Evolutionary conservation across 306 rosid genomes (phyloP), one percentile per base, ranked within the genome.

Genomic region (Arachis stenosperma): DNA sequence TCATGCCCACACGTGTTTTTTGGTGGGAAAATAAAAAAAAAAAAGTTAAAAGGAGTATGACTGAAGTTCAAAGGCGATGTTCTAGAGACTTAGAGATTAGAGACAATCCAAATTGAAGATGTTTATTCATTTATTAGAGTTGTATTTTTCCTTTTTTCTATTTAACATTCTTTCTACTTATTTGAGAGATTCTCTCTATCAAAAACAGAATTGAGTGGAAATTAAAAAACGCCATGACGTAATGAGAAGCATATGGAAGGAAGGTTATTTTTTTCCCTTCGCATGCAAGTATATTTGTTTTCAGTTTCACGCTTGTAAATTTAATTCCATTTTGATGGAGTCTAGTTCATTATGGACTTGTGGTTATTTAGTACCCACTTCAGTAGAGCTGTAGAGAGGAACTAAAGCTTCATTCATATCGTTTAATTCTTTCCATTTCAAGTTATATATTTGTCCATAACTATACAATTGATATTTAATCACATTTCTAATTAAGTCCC

Each of bases 1-100:
- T 57, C 50, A 36, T 47, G 8, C 55, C 55, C 51, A 17, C 68
- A 58, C 44, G 70, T 61, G 75, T 27, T 55, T 44, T 7, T 48
- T 22, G 27, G 5, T 61, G 14, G 6, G 7, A 9, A 12, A 27
- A 8, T 1, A 5, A 8, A 27, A 9, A n/a, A 43, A 43, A 3
- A 2, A 51, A 51, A 53, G 1, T 2, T 4, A 33, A 33, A 33
- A 33, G 4, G 2, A 33, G 4, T 33, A 4, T 33, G 37, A 33
- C 0, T 33, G 4, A 33, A 33, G 4, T 33, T 33, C 37, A 33
- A 33, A 33, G 37, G 37, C 37, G 37, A 33, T 33, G 29, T 53
- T 53, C 58, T 53, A 12, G 55, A 51, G 6, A 12, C 6, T 51
- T 51, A 22, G 17, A 51, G 8, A 51, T 2, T 22, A 22, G 27